Evolutionary conservation across 1,139 yeast species (phyloP).

Genomic region (Yamadazyma triangularis): DNA sequence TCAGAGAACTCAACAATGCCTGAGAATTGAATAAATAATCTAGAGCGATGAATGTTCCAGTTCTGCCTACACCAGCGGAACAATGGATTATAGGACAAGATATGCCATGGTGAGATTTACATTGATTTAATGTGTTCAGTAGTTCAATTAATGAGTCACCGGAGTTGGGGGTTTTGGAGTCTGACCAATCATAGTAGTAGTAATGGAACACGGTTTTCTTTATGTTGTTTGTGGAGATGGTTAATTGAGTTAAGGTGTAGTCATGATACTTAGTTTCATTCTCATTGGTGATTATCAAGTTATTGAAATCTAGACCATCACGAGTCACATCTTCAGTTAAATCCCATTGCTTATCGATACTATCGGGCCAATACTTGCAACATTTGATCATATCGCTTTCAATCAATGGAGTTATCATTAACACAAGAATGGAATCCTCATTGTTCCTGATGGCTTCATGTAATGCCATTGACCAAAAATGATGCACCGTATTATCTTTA

Average conservation of each 20-base stretch:
- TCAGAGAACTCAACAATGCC: conserved; percentile 7
- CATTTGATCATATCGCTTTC: conserved; percentile 67
- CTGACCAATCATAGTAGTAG: conserved; percentile 56
- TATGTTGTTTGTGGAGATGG: conserved; percentile 17
- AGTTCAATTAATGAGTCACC: conserved; percentile 32
- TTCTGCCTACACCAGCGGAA: conserved; percentile 82
- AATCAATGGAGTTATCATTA: conserved; percentile 81
- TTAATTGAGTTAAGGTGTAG: conserved; percentile 25
- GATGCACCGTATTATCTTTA: conserved; percentile 50
- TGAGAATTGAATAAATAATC: conserved; percentile 47
- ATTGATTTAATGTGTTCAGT: conserved; percentile 19
- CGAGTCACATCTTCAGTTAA: conserved; percentile 12
- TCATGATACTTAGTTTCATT: conserved; percentile 14
- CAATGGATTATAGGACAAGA: conserved; percentile 58
- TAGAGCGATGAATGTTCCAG: conserved; percentile 72
- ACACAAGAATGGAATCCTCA: conserved; percentile 49
- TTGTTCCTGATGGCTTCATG: conserved; percentile 35
- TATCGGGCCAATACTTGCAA: conserved; percentile 66
- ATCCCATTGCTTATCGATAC: conserved; percentile 15
- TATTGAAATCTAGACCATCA: conserved; percentile 24
- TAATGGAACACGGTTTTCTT: conserved; percentile 46
- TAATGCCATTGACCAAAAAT: conserved; percentile 86
- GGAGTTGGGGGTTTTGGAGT: conserved; percentile 46
- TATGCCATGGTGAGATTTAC: conserved; percentile 8
- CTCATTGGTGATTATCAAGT: conserved; percentile 17